Evolutionary conservation across 768 basidiomycete species (phyloP).

Genomic region (Lentinula lateritia): DNA sequence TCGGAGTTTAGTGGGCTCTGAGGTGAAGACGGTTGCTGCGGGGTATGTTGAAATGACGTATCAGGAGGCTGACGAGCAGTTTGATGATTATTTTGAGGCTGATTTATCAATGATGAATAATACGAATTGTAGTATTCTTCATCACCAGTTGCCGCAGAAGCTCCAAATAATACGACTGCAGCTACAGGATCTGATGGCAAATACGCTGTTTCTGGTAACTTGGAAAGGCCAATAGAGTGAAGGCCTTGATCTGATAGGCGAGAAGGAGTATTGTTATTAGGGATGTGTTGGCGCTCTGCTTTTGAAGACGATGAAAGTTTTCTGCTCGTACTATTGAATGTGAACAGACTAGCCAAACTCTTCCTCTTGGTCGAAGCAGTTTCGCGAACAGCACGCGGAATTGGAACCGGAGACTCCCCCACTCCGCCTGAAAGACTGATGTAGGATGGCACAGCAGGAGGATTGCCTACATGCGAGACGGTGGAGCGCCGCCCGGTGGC

Average conservation of each 20-base stretch:
- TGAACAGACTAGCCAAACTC: constrained; percentile 52
- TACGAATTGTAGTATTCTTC: constrained; percentile 50
- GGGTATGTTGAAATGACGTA: constrained; percentile 5
- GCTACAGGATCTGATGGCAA: background rate
- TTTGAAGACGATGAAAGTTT: constrained; percentile 17
- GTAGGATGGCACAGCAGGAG: constrained; percentile 33
- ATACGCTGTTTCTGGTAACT: background rate
- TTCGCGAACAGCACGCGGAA: constrained; percentile 21
- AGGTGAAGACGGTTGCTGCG: constrained; percentile 13
- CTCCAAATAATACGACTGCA: constrained; percentile 7
- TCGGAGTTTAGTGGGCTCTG: constrained; percentile 15
- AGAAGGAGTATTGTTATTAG: background rate
- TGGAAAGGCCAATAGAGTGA: background rate
- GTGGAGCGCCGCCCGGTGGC: constrained; percentile 24
- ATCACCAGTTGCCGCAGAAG: constrained; percentile 18
- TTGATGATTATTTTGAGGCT: constrained; percentile 3
- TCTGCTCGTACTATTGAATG: constrained; percentile 31
- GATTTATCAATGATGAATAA: constrained; percentile 31
- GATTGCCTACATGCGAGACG: constrained; percentile 13
- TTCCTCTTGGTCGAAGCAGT: constrained; percentile 25
- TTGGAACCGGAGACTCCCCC: constrained; percentile 57
- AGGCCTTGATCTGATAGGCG: background rate
- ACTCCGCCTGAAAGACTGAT: constrained; percentile 53
- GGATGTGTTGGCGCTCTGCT: constrained; percentile 7
- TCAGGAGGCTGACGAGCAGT: constrained; percentile 12